Evolutionary conservation across 2,329 filamentous ascomycete genomes (phyloP), one percentile per base, ranked within the genome.

Genomic region (Pseudocercospora vitis): DNA sequence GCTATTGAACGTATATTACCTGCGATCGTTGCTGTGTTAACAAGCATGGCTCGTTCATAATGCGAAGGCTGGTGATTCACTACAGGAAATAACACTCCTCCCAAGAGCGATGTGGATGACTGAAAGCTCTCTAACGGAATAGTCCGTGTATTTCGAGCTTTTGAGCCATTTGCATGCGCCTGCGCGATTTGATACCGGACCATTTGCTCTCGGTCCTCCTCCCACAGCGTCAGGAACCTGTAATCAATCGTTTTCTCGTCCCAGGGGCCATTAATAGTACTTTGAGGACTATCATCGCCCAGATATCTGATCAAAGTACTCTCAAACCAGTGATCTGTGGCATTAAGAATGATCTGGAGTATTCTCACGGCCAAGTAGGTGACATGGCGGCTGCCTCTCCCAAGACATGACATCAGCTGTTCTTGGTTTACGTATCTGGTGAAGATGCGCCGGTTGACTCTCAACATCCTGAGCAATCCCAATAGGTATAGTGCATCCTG

Each of bases 281-380:
- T 81, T 32, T 80, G 75, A 35, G 60, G 46, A 8, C 47, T 46
- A 62, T 69, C 66, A 9, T 55, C 74, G 42, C 82, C 84, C 51
- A 92, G 75, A 69, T 91, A 79, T 64, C 81, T 78, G 45, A 76
- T 73, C 26, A 95, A 73, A 69, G 95, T 85, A 45, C 81, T 76
- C 66, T 95, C 86, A 44, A 88, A 79, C 58, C 89, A 89, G 59
- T 80, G 77, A 70, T 99, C 94, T 3, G 94, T 87, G 24, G 88
- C 88, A 64, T 84, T 84, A 63, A 95, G 82, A 53, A 90, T 83
- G 58, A 89, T 78, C 66, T 87, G 91, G 60, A 96, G 88, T 55
- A 91, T 83, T 59, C 90, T 83, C 52, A 95, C 81, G 11, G 91
- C 87, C 56, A 97, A 78, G 71, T 91, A 96, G 71, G 88, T 83